Percentiles rank a stretch among this genome's conserved stretches.
phyloP scores from a whole-genome alignment of 176 grass and related monocot genomes.

The Saccharum spontaneum region DNA sequence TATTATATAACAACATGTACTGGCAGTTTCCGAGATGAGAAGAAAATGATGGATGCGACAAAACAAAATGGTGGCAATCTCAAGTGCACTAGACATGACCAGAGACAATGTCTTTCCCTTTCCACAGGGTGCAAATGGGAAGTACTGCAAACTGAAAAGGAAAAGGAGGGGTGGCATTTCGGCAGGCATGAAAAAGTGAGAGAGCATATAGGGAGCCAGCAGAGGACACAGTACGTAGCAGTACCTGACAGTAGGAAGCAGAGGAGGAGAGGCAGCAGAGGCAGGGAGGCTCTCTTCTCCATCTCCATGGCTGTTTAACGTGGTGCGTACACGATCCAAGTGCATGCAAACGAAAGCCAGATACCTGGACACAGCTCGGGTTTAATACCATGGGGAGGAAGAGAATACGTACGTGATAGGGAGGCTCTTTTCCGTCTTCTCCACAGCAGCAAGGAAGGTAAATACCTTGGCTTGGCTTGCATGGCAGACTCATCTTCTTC shows the following conservation, averaged over 20 bases:
- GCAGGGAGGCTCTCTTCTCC: neutral
- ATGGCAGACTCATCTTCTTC: neutral
- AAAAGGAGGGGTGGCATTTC: neutral
- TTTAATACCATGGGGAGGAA: neutral
- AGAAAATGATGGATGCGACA: no score
- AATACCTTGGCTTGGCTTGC: neutral
- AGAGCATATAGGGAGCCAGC: no score
- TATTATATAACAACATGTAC: neutral
- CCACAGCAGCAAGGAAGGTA: neutral
- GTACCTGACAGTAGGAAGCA: slow-evolving; percentile 41
- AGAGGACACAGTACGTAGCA: neutral
- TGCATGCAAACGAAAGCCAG: no score
- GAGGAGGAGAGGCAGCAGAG: slow-evolving; percentile 29
- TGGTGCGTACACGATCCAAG: no score
- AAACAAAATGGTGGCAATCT: neutral
- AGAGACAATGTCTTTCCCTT: neutral
- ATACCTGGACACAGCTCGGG: neutral
- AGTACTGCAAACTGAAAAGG: neutral
- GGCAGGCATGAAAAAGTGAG: neutral
- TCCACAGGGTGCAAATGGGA: neutral
- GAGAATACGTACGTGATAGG: neutral
- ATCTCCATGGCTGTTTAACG: neutral
- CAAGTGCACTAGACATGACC: neutral
- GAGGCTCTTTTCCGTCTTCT: neutral
- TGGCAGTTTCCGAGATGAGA: neutral